These are phyloP conservation scores for Zalaria sp. DNA, from an alignment of 2,329 filamentous ascomycete species.

Conservation along the genomic window DNA sequence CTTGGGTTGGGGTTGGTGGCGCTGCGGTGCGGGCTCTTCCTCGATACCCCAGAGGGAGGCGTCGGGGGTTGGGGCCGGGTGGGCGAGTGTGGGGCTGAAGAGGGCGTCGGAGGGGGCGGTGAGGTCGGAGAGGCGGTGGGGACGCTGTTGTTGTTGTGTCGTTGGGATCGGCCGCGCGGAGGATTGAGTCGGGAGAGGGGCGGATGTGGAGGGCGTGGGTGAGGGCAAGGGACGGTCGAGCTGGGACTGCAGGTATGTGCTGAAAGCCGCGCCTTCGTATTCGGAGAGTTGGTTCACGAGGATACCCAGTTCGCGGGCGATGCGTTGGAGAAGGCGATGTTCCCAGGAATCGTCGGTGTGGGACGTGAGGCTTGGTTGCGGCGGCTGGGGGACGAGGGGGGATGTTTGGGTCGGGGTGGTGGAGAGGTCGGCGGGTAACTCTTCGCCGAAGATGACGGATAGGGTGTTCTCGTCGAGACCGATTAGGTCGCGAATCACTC, in stretches of 20 bases:
- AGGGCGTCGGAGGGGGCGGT: slow-evolving; percentile 23
- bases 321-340: slow-evolving; percentile 62
- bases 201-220: slow-evolving; percentile 11
- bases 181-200: slow-evolving; percentile 10
- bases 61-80: slow-evolving; percentile 25
- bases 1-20: slow-evolving; percentile 11
- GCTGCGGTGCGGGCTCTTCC: slow-evolving; percentile 33
- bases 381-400: slow-evolving; percentile 13
- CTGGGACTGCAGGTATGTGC: slow-evolving; percentile 46
- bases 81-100: slow-evolving; percentile 35
- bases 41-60: slow-evolving; percentile 54
- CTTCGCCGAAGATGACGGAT: slow-evolving; percentile 75
- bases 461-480: slow-evolving; percentile 79
- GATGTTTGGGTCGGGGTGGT: slow-evolving; percentile 18
- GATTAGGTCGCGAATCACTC: slow-evolving; percentile 77
- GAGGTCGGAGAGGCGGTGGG: slow-evolving; percentile 6
- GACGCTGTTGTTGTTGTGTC: slow-evolving; percentile 13
- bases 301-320: slow-evolving; percentile 74
- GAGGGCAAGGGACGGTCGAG: slow-evolving; percentile 6
- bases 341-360: slow-evolving; percentile 46
- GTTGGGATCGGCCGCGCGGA: background rate
- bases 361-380: slow-evolving; percentile 19
- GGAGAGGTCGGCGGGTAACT: slow-evolving; percentile 36
- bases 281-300: slow-evolving; percentile 73
- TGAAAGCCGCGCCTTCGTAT: slow-evolving; percentile 71